A percentile compares a stretch with the other conserved stretches of the same genome.
Conservation (phyloP, 1,284 basidiomycete species). For the Volvariella surrecta region DNA sequence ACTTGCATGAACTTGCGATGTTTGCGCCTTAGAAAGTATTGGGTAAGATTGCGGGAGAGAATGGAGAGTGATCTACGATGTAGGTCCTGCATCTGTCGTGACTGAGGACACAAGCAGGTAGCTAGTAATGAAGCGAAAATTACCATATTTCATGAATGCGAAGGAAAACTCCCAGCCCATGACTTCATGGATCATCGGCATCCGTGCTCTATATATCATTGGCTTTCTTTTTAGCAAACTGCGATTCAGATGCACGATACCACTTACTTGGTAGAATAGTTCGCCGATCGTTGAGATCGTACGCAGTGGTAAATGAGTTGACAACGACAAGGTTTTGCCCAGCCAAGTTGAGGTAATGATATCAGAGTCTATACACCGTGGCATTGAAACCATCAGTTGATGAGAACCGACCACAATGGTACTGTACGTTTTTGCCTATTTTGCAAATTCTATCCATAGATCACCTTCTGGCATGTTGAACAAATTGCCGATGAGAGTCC, state of each 20-base stretch:
- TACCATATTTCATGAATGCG: background rate
- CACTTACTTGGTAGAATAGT: slow-evolving; percentile 6
- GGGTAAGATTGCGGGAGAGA: too few species aligned
- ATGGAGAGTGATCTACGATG: too few species aligned
- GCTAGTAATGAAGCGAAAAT: background rate
- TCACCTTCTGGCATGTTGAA: slow-evolving; percentile 3
- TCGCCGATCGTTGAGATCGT: slow-evolving; percentile 22
- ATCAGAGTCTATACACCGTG: slow-evolving; percentile 12
- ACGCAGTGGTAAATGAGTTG: slow-evolving; percentile 24
- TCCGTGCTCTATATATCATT: slow-evolving; percentile 1
- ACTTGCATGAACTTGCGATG: slow-evolving; percentile 11
- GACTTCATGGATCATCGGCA: slow-evolving; percentile 21
- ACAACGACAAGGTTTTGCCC: slow-evolving; percentile 30
- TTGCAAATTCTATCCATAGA: slow-evolving; percentile 7
- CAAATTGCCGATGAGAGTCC: slow-evolving; percentile 5
- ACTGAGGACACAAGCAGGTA: too few species aligned
- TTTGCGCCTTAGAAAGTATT: background rate
- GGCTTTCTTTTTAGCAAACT: too few species aligned
- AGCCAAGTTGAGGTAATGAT: slow-evolving; percentile 26
- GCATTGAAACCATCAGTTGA: too few species aligned
- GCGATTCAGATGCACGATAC: background rate
- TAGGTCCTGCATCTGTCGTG: too few species aligned
- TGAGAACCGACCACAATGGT: slow-evolving; percentile 3
- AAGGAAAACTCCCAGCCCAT: slow-evolving; percentile 15
- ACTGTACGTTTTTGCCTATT: slow-evolving; percentile 8